A percentile compares a stretch with the other conserved stretches of the same genome.
Conservation (phyloP, 139 green algal species). For the Trebouxia sp. region DNA sequence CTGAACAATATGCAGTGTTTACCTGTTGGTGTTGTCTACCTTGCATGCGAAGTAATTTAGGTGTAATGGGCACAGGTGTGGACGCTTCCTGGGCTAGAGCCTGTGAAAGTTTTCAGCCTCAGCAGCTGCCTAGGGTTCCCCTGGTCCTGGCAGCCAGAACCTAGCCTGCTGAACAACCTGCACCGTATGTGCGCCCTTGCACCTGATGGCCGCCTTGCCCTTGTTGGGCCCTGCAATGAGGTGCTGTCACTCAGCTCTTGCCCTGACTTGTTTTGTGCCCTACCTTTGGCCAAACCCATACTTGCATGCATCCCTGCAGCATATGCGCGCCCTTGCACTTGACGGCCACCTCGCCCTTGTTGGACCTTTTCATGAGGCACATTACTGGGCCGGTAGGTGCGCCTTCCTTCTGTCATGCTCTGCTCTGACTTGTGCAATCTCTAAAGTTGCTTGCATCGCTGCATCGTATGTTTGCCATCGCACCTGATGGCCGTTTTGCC, state of each 20-base stretch:
- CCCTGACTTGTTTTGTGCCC: not conserved
- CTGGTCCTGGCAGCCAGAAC: constrained; percentile 27
- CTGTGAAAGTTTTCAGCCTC: constrained; percentile 31
- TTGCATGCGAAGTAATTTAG: not conserved
- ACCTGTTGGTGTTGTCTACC: too few relatives aligned
- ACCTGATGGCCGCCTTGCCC: constrained; percentile 44
- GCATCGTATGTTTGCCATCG: not conserved
- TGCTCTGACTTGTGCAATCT: not conserved
- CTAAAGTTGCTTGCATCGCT: too few relatives aligned
- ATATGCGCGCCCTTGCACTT: not conserved
- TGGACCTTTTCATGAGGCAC: not conserved
- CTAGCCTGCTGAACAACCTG: not conserved
- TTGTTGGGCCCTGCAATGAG: constrained; percentile 12
- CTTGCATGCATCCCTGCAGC: too few relatives aligned
- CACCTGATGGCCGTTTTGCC: constrained; percentile 44
- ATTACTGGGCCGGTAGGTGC: too few relatives aligned
- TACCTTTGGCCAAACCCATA: too few relatives aligned
- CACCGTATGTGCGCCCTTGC: not conserved
- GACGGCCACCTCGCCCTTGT: constrained; percentile 47
- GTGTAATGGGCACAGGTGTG: constrained; percentile 34
- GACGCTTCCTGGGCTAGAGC: constrained; percentile 44
- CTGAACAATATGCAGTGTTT: not conserved
- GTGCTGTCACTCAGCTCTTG: too few relatives aligned
- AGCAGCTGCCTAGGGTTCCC: constrained; percentile 42
- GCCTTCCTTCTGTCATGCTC: too few relatives aligned